phyloP scores from a whole-genome alignment of 257 asterid genomes.

The Ilex asprella region DNA sequence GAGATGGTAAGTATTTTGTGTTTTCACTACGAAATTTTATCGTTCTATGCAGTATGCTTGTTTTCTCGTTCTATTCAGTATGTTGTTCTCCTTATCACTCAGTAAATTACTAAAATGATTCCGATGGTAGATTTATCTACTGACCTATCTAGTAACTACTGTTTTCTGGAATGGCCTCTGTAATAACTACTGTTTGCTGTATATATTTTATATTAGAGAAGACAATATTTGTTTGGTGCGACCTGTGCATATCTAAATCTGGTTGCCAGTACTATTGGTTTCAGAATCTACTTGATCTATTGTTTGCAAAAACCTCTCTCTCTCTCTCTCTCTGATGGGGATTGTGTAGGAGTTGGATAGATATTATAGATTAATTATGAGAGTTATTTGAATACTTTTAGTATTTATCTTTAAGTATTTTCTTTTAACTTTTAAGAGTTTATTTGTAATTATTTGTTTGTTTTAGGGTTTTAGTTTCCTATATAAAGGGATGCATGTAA shows the following conservation, averaged over 20 bases:
- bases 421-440: no score
- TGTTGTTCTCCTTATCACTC: background rate
- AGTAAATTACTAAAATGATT: background rate
- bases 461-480: no score
- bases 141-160: background rate
- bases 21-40: background rate
- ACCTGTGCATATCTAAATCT: background rate
- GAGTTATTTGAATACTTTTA: no score
- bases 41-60: background rate
- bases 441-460: no score
- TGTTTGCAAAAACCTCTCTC: no score
- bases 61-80: background rate
- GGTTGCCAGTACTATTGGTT: background rate
- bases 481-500: no score
- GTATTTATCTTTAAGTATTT: no score
- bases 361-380: no score
- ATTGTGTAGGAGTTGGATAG: no score
- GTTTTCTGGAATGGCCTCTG: background rate
- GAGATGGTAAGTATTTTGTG: conserved; percentile 52
- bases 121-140: background rate
- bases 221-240: background rate
- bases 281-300: no score
- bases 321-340: no score
- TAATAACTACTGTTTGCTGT: background rate
- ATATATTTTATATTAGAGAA: no score